Evolutionary conservation across 176 grass and related monocot species (phyloP).

Genomic region (Aegilops bicornis): DNA sequence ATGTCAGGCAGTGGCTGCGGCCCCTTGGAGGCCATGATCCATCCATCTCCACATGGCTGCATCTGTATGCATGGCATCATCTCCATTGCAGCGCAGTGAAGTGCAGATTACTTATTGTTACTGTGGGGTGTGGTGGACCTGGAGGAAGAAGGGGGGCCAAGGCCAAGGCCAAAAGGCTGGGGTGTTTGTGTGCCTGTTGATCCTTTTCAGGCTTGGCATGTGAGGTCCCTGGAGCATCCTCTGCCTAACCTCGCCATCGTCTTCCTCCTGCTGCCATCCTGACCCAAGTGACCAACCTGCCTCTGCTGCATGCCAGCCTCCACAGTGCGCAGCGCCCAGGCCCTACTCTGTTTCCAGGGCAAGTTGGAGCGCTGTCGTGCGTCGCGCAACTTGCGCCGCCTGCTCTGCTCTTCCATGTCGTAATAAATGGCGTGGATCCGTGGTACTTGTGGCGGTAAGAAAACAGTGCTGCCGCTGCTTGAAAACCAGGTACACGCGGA

Average conservation of each 20-base stretch:
- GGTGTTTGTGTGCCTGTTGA: slow-evolving; percentile 7
- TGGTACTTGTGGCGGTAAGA: neutral
- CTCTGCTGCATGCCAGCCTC: neutral
- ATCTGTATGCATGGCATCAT: neutral
- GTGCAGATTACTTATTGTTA: neutral
- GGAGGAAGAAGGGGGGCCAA: neutral
- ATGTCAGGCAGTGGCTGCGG: neutral
- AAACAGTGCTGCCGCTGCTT: too few species aligned
- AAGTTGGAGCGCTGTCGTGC: neutral
- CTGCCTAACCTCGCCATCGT: neutral
- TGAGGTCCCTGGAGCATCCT: slow-evolving; percentile 37
- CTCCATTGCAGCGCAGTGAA: neutral
- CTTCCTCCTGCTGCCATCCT: neutral
- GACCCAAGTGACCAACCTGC: slow-evolving; percentile 16
- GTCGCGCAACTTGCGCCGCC: neutral
- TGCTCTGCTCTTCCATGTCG: slow-evolving; percentile 9
- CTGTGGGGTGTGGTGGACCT: slow-evolving; percentile 15
- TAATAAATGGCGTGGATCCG: slow-evolving; percentile 8
- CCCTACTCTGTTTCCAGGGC: slow-evolving; percentile 15
- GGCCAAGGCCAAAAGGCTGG: neutral
- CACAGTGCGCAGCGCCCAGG: neutral
- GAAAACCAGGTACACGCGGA: too few species aligned
- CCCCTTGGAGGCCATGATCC: neutral
- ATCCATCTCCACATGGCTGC: neutral
- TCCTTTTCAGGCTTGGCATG: slow-evolving; percentile 39